Evolutionary conservation across 1,284 basidiomycete genomes (phyloP).

Genomic region (Ustilago nuda): DNA sequence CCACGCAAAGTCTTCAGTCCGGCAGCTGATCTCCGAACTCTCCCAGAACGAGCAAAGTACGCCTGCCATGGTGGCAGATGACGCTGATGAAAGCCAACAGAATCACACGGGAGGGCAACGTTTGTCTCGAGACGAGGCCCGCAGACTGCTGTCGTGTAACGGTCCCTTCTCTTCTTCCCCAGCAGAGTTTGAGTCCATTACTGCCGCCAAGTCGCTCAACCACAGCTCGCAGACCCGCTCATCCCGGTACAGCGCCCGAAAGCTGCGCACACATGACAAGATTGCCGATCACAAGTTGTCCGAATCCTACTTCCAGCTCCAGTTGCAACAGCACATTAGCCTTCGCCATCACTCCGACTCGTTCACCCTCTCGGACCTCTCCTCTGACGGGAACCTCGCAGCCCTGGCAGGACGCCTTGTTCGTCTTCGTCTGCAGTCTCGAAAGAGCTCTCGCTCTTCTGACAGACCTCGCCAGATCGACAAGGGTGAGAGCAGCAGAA

Average conservation of each 20-base stretch:
- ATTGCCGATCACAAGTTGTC: slow-evolving; percentile 35
- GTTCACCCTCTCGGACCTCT: slow-evolving; percentile 22
- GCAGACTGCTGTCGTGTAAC: slow-evolving; percentile 17
- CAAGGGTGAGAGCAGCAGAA: background rate
- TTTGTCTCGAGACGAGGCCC: slow-evolving; percentile 24
- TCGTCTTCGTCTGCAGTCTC: slow-evolving; percentile 26
- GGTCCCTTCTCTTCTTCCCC: slow-evolving; percentile 4
- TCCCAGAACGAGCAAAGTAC: slow-evolving; percentile 14
- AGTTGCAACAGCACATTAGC: slow-evolving; percentile 40
- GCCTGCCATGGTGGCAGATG: background rate
- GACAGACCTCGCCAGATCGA: background rate
- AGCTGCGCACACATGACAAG: slow-evolving; percentile 32
- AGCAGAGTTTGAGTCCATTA: background rate
- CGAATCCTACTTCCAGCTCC: slow-evolving; percentile 46
- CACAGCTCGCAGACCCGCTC: background rate
- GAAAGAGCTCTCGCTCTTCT: slow-evolving; percentile 12
- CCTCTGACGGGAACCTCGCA: slow-evolving; percentile 6
- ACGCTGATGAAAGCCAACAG: background rate
- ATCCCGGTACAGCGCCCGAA: slow-evolving; percentile 7
- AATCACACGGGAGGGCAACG: slow-evolving; percentile 1
- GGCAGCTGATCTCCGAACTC: slow-evolving; percentile 13
- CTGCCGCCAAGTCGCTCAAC: background rate
- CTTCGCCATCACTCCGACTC: slow-evolving; percentile 8
- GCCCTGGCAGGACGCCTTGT: slow-evolving; percentile 35
- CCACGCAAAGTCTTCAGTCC: background rate